Base-by-base conservation (phyloP, 2,329 filamentous ascomycete genomes). In the Plenodomus tracheiphilus region DNA sequence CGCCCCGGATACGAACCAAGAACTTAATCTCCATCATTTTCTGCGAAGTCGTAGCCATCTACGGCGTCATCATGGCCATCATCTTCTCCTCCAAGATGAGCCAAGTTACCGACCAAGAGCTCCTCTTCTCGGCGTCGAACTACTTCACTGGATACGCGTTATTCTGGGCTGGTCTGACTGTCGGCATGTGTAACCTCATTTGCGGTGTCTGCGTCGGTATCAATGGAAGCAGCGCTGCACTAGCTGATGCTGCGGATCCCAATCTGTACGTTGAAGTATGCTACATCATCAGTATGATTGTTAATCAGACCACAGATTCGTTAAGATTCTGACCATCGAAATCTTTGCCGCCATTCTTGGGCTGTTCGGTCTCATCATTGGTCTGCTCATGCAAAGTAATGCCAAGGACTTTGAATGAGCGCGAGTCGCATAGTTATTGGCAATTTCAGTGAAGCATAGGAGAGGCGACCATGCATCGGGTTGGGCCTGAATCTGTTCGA, bases 1-100 rank as follows among this genome's bases (percentile, higher is more conserved):
- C 94, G 39, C 95, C 95, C 32, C 88, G 94, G 66, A 99, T 99
- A 77, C 90, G 94, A 74, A 99, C 94, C 57, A 99, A 99, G 86
- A 99, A 99, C 81, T 77, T 99, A 70, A 97, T 99, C 74, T 97
- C 93, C 67, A 99, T 99, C 76, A 97, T 99, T 78, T 99, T 99
- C 79, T 99, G 94, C 80, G 94, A 99, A 79, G 94, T 99, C 70
- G 94, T 99, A 68, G 94, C 94, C 75, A 99, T 99, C 75, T 99
- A 99, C 82, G 95, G 95, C 66, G 93, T 99, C 76, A 99, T 99
- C 78, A 99, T 99, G 91, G 88, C 92, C 66, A 99, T 99, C 73
- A 89, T 99, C 67, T 97, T 97, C 79, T 95, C 92, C 38, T 83
- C 92, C 54, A 96, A 97, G 76, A 78, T 99, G 64, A 82, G 83